Evolutionary conservation across 805 yeast genomes (phyloP).

Genomic region (Jamesozyma hellenica): DNA sequence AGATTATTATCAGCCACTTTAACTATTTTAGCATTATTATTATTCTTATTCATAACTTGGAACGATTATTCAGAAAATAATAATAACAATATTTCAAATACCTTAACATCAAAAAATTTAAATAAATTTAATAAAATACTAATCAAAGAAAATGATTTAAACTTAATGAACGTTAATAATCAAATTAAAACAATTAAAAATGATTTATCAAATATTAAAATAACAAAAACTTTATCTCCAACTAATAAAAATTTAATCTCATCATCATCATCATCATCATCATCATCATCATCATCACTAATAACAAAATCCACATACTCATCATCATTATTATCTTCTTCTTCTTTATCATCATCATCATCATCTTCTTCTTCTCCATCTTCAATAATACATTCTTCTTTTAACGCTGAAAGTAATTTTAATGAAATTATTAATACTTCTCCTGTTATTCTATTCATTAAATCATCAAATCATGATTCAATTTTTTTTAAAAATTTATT

Average conservation of each 20-base stretch:
- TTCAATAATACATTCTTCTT: neutral
- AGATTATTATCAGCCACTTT: constrained; percentile 8
- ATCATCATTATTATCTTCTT: too few relatives aligned
- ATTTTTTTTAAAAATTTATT: constrained; percentile 55
- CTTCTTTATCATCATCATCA: too few relatives aligned
- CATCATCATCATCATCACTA: too few relatives aligned
- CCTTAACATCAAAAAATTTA: neutral
- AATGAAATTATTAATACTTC: constrained; percentile 47
- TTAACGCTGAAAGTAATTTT: constrained; percentile 20
- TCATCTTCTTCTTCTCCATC: too few relatives aligned
- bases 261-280: too few relatives aligned
- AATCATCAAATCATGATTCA: constrained; percentile 55
- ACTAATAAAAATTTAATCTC: too few relatives aligned
- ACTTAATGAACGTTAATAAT: constrained; percentile 11
- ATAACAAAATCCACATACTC: too few relatives aligned
- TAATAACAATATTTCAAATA: neutral
- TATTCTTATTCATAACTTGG: constrained; percentile 9
- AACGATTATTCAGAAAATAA: constrained; percentile 7
- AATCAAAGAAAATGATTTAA: constrained; percentile 4
- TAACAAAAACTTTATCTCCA: neutral
- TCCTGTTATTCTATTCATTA: constrained; percentile 53
- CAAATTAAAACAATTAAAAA: constrained; percentile 11
- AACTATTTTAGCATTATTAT: constrained; percentile 4
- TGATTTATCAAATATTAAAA: constrained; percentile 4
- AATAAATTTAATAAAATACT: neutral